Conservation (phyloP, 169 alveolate species). For the Cystoisospora suis region DNA sequence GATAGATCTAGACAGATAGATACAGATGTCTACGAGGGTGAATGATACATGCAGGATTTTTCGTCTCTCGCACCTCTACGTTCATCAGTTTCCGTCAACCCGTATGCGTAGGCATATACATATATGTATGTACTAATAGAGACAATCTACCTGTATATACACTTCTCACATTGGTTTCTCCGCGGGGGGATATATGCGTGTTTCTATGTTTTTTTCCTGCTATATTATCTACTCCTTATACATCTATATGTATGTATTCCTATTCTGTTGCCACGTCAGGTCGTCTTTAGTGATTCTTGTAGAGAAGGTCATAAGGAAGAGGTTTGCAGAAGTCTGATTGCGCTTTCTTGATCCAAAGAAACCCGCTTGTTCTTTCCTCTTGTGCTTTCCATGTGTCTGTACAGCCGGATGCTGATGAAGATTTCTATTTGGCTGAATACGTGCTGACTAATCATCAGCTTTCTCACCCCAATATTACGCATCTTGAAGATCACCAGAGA, state of each 20-base stretch:
- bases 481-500: conserved; percentile 67
- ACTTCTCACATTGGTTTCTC: too few species aligned
- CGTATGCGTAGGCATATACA: background rate
- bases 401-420: conserved; percentile 78
- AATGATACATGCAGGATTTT: too few species aligned
- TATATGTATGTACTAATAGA: background rate
- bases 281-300: background rate
- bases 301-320: too few species aligned
- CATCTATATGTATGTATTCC: background rate
- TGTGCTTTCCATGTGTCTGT: background rate
- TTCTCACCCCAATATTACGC: conserved; percentile 88
- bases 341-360: too few species aligned
- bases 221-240: background rate
- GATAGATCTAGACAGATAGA: too few species aligned
- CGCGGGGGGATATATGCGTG: background rate
- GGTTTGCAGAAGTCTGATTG: too few species aligned
- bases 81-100: background rate
- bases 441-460: conserved; percentile 96
- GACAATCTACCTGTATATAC: background rate
- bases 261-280: background rate
- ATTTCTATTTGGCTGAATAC: conserved; percentile 94
- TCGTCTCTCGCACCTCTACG: too few species aligned
- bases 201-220: background rate
- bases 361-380: background rate
- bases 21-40: too few species aligned